Conservation (phyloP, 768 basidiomycete species). For the Cystobasidium ongulense region DNA sequence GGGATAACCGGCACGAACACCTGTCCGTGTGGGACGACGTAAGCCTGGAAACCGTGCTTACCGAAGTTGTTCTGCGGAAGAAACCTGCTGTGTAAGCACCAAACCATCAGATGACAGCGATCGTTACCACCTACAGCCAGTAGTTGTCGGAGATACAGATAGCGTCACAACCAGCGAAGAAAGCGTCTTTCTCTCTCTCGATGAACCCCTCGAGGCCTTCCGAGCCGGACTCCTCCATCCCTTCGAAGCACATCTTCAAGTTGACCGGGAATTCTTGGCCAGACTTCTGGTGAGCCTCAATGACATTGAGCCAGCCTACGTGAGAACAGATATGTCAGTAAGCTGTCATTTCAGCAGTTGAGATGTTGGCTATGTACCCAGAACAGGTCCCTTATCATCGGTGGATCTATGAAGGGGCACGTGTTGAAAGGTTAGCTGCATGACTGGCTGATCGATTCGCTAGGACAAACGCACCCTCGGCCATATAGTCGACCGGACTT, state of each 20-base stretch:
- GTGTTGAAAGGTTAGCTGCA: not conserved
- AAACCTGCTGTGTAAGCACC: no score
- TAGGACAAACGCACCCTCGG: slow-evolving; percentile 54
- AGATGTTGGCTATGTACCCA: not conserved
- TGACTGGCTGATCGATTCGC: not conserved
- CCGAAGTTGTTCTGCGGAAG: slow-evolving; percentile 39
- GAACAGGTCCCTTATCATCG: slow-evolving; percentile 34
- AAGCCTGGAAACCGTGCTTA: no score
- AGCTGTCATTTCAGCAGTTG: not conserved
- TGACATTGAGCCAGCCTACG: slow-evolving; percentile 46
- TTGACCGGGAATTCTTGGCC: slow-evolving; percentile 74
- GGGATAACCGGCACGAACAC: no score
- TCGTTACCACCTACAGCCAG: slow-evolving; percentile 53
- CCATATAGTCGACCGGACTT: slow-evolving; percentile 63
- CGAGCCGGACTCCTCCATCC: slow-evolving; percentile 92
- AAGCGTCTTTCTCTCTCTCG: slow-evolving; percentile 61
- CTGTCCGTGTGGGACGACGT: no score
- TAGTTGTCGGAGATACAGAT: slow-evolving; percentile 94
- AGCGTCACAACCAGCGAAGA: slow-evolving; percentile 80
- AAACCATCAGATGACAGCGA: no score
- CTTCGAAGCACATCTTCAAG: slow-evolving; percentile 83
- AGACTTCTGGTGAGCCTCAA: slow-evolving; percentile 68
- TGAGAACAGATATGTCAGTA: not conserved
- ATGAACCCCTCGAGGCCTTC: slow-evolving; percentile 86
- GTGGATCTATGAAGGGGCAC: slow-evolving; percentile 9